phyloP scores from a whole-genome alignment of 257 asterid genomes.

The Marsdenia floribunda region DNA sequence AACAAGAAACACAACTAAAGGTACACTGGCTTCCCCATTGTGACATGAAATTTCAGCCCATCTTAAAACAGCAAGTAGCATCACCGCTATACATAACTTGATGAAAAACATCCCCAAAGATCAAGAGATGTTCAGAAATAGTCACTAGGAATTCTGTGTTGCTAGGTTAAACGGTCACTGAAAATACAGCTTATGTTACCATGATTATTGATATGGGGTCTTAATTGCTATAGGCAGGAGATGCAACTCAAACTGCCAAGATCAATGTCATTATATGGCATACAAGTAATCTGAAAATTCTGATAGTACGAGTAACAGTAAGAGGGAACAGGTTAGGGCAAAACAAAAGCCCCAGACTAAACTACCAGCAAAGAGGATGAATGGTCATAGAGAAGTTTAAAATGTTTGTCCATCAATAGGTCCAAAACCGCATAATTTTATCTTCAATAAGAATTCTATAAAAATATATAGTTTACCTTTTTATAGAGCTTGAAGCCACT shows the following conservation, averaged over 20 bases:
- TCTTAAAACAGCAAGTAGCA: not conserved
- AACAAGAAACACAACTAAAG: not conserved
- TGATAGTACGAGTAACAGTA: not conserved
- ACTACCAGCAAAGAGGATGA: not conserved
- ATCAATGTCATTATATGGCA: not conserved
- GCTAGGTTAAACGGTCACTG: not conserved
- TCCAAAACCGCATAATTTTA: not conserved
- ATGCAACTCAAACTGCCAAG: not conserved
- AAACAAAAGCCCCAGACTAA: not conserved
- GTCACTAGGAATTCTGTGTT: not conserved
- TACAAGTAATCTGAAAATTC: not conserved
- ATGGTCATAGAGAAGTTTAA: not conserved
- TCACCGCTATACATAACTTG: not conserved
- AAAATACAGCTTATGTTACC: not conserved
- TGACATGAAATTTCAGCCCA: not conserved
- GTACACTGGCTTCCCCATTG: not conserved
- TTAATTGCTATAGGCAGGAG: not conserved
- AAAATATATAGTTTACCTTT: slow-evolving; percentile 42
- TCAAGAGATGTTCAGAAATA: not conserved
- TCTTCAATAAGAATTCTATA: not conserved
- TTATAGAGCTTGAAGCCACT: slow-evolving; percentile 94
- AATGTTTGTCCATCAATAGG: not conserved
- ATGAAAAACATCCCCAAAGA: not conserved
- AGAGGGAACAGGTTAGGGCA: not conserved
- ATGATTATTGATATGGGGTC: not conserved